A percentile compares a stretch with the other conserved stretches of the same genome.
These are phyloP conservation scores for Sicyos baderoa DNA, from an alignment of 306 rosid species.

Conservation along the genomic window DNA sequence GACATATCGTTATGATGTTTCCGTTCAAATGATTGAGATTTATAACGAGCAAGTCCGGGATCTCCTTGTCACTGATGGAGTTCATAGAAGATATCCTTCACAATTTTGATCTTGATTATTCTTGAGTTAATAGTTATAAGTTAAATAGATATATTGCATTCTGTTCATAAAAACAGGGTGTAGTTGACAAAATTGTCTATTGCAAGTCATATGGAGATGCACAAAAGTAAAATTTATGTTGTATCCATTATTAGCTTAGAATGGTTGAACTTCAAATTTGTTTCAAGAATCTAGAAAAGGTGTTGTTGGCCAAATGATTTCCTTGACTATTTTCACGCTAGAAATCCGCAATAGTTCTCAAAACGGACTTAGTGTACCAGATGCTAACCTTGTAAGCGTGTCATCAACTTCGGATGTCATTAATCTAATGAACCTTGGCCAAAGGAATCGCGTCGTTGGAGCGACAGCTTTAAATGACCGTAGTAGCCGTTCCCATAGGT, in stretches of 20 bases:
- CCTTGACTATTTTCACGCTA: constrained; percentile 57
- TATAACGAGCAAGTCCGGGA: constrained; percentile 97
- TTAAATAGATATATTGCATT: background rate
- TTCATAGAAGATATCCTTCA: constrained; percentile 92
- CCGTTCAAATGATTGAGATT: constrained; percentile 95
- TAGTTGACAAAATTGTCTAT: background rate
- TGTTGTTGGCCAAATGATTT: constrained; percentile 6
- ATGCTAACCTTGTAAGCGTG: constrained; percentile 68
- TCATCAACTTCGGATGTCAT: constrained; percentile 79
- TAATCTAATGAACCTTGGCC: constrained; percentile 88
- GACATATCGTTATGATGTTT: constrained; percentile 65
- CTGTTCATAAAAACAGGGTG: background rate
- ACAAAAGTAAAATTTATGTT: background rate
- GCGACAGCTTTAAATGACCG: constrained; percentile 96
- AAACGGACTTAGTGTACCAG: constrained; percentile 81
- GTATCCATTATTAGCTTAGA: background rate
- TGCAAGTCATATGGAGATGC: constrained; percentile 3
- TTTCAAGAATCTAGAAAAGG: background rate
- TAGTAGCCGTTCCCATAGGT: constrained; percentile 98
- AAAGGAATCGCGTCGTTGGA: constrained; percentile 82
- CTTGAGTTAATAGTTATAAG: background rate
- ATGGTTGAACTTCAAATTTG: too few species aligned
- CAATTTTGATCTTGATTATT: background rate
- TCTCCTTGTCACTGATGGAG: constrained; percentile 76
- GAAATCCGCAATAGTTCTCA: constrained; percentile 86